phyloP scores from a whole-genome alignment of 192 early-diverging fungal genomes.

The Chytriomyces hyalinus region DNA sequence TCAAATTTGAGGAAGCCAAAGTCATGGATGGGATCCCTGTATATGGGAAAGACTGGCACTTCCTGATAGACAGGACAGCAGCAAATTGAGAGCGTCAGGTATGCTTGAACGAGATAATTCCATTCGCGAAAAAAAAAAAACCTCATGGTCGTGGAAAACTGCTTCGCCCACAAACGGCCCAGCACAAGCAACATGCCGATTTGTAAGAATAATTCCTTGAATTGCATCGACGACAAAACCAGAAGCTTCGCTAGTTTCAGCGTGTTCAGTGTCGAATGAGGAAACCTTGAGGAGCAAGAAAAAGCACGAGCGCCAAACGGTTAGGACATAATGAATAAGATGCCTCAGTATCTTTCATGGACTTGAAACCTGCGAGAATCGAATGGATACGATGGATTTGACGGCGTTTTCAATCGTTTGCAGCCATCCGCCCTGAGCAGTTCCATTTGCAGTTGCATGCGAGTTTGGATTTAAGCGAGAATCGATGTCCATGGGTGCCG shows the following conservation, averaged over 20 bases:
- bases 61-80: conserved; percentile 48
- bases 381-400: conserved; percentile 75
- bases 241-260: conserved; percentile 75
- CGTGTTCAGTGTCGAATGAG: conserved; percentile 79
- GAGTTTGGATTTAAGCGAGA: no score
- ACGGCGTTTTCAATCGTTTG: conserved; percentile 69
- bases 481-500: no score
- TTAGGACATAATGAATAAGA: background rate
- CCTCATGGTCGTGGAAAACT: conserved; percentile 76
- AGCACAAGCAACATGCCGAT: conserved; percentile 67
- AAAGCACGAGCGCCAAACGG: background rate
- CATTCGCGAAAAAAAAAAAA: background rate
- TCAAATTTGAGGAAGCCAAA: conserved; percentile 81
- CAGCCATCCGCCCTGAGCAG: conserved; percentile 58
- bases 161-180: conserved; percentile 87
- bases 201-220: conserved; percentile 46
- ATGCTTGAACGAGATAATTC: background rate
- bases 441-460: no score
- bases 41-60: conserved; percentile 70
- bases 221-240: conserved; percentile 83
- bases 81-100: background rate
- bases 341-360: background rate
- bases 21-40: conserved; percentile 74
- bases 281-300: conserved; percentile 42
- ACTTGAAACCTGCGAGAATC: conserved; percentile 63